Conservation (phyloP, 2,329 filamentous ascomycete species). For the Proliferodiscus dingleyae region DNA sequence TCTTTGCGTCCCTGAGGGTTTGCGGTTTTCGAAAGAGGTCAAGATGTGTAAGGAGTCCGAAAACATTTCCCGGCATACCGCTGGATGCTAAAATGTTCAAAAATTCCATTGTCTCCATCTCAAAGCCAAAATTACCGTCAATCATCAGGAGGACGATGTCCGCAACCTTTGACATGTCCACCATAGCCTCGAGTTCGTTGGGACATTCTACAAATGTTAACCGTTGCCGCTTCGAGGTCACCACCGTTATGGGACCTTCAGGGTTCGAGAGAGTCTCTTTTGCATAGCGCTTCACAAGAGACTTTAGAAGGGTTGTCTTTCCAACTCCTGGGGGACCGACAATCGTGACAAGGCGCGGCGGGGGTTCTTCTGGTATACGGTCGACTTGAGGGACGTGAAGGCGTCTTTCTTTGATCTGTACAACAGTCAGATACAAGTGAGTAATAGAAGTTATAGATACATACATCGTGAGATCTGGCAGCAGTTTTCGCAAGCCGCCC, state of each 20-base stretch:
- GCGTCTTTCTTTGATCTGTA: slow-evolving; percentile 88
- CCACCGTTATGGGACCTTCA: slow-evolving; percentile 87
- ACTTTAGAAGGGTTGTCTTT: slow-evolving; percentile 94
- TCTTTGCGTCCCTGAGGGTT: slow-evolving; percentile 88
- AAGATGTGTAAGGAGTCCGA: slow-evolving; percentile 92
- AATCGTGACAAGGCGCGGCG: slow-evolving; percentile 86
- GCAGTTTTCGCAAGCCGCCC: slow-evolving; percentile 35
- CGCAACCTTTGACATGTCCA: slow-evolving; percentile 93
- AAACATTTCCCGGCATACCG: slow-evolving; percentile 98
- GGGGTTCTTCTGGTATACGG: slow-evolving; percentile 89
- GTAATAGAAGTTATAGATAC: slow-evolving; percentile 9
- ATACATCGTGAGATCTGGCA: slow-evolving; percentile 49
- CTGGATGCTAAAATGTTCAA: slow-evolving; percentile 88
- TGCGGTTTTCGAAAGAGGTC: slow-evolving; percentile 95
- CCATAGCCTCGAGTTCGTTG: slow-evolving; percentile 94
- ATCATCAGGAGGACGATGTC: slow-evolving; percentile 98
- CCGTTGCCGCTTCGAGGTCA: slow-evolving; percentile 91
- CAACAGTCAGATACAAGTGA: slow-evolving; percentile 10
- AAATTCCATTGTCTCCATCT: slow-evolving; percentile 99
- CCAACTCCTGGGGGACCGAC: slow-evolving; percentile 93
- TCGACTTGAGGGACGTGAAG: slow-evolving; percentile 96
- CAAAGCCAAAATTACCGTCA: slow-evolving; percentile 96
- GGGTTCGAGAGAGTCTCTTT: slow-evolving; percentile 92
- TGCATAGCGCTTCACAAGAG: slow-evolving; percentile 85
- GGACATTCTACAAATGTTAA: slow-evolving; percentile 96